These are phyloP conservation scores for Furculomyces boomerangus DNA, from an alignment of 371 early-diverging fungal genomes.

Conservation along the genomic window DNA sequence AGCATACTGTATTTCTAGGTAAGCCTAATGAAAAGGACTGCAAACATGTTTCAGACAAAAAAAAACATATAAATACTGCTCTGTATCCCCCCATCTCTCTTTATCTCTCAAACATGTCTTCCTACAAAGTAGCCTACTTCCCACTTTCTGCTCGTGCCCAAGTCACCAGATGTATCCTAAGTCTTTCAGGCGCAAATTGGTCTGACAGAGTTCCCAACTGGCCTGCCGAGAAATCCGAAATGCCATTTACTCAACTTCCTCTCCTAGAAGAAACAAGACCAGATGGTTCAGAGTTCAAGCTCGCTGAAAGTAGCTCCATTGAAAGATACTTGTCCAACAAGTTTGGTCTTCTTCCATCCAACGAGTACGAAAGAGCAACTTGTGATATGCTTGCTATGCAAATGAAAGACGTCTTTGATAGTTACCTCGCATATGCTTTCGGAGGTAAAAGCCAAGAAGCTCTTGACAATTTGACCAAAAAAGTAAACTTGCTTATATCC, in stretches of 20 bases:
- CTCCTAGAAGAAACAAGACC: conserved; percentile 23
- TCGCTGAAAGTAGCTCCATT: conserved; percentile 26
- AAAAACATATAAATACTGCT: no score
- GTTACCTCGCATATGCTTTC: background rate
- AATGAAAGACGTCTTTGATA: conserved; percentile 5
- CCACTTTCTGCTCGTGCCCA: conserved; percentile 9
- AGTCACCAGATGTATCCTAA: conserved; percentile 8
- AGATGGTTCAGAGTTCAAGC: conserved; percentile 15
- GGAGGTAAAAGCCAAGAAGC: conserved; percentile 9
- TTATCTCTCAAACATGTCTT: conserved; percentile 1
- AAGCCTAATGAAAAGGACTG: no score
- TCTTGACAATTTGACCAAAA: conserved; percentile 5
- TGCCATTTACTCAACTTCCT: conserved; percentile 31
- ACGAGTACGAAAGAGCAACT: conserved; percentile 13
- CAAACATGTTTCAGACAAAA: no score
- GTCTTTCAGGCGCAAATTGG: conserved; percentile 12
- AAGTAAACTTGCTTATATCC: conserved; percentile 5
- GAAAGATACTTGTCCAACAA: conserved; percentile 30
- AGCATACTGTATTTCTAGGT: no score
- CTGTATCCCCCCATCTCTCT: no score
- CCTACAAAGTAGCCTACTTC: conserved; percentile 17
- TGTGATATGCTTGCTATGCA: conserved; percentile 22
- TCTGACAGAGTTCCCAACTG: conserved; percentile 21
- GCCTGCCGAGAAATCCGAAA: conserved; percentile 21
- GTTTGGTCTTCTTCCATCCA: conserved; percentile 16